Evolutionary conservation across 2,329 filamentous ascomycete species (phyloP), one percentile per base, ranked within the genome.

Genomic region (Talaromyces sp.): DNA sequence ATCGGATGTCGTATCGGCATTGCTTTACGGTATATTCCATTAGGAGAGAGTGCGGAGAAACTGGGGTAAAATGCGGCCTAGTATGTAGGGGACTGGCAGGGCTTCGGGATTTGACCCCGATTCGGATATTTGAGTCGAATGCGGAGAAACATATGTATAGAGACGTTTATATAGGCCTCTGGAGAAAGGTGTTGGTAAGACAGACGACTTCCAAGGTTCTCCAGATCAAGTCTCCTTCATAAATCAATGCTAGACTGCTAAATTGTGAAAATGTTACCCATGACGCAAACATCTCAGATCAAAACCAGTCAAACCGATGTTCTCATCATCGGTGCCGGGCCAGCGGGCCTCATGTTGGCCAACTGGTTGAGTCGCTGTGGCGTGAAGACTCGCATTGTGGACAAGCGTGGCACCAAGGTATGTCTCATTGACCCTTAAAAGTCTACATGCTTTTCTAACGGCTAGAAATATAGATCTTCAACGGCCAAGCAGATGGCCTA

Each of bases 401-500:
- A 82, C 67, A 81, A 82, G 64, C 72, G 78, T 66, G 72, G 72
- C 0, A 78, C 74, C 1, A 80, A 80, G 64, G 83, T 68, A 85
- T 17, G 88, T 1, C 89, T 86, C 0, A 7, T 25, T 3, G 4
- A n/a, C 7, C 6, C 8, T 51, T 34, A 15, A 1, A 10, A 2
- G 1, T 31, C 25, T n/a, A 11, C 49, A 5, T 17, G 6, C 49
- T 2, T n/a, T 29, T 53, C 49, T 53, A 11, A 53, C 17, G 5
- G n/a, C 2, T n/a, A 8, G 1, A 3, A 29, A 53, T 29, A 59
- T 13, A 34, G 25, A 58, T 58, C n/a, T 58, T 58, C 54, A 58
- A 72, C n/a, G 76, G 77, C 22, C 81, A 83, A 68, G 82, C 82
- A 1, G 83, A 85, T 68, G 86, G 85, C 1, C 78, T 89, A 2